Percentiles rank a stretch among this genome's conserved stretches.
Evolutionary conservation across 768 basidiomycete genomes (phyloP).

Genomic region (Tephrocybe sp.): DNA sequence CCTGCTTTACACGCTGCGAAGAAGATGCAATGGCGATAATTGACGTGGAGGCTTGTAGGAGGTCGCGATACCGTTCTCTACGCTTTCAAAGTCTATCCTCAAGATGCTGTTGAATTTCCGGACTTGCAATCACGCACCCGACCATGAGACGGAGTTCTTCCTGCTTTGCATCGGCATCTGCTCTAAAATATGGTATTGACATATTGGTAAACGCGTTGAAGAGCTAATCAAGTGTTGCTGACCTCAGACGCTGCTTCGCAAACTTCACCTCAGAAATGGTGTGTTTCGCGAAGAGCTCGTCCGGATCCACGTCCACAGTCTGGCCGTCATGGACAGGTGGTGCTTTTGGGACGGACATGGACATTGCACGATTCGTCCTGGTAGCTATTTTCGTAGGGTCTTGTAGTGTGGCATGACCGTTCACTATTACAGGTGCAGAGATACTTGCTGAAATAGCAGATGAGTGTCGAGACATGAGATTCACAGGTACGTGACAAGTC

Average conservation of each 20-base stretch:
- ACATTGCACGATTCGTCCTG: slow-evolving; percentile 6
- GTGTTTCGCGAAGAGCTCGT: slow-evolving; percentile 71
- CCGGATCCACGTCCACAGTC: slow-evolving; percentile 48
- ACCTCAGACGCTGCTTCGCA: slow-evolving; percentile 72
- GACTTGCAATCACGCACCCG: slow-evolving; percentile 62
- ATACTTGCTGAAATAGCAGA: slow-evolving; percentile 20
- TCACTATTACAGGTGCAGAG: slow-evolving; percentile 20
- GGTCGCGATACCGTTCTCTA: slow-evolving; percentile 89
- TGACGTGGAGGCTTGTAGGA: slow-evolving; percentile 82
- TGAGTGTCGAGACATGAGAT: slow-evolving; percentile 25
- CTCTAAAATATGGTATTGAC: slow-evolving; percentile 40
- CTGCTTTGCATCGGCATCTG: slow-evolving; percentile 84
- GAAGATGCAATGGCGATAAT: slow-evolving; percentile 77
- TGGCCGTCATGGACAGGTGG: slow-evolving; percentile 19
- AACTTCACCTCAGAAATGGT: slow-evolving; percentile 71
- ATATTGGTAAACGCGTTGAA: slow-evolving; percentile 1
- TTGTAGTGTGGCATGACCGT: slow-evolving; percentile 23
- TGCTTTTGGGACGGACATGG: slow-evolving; percentile 21
- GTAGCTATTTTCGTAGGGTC: slow-evolving; percentile 12
- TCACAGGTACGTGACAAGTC: slow-evolving; percentile 6
- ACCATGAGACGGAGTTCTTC: slow-evolving; percentile 89
- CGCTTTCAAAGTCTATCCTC: slow-evolving; percentile 49
- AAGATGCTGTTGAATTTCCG: slow-evolving; percentile 9
- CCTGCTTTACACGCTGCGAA: slow-evolving; percentile 60
- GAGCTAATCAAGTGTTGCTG: slow-evolving; percentile 6